These are phyloP conservation scores for Hypoxylon sp. DNA, from an alignment of 2,329 filamentous ascomycete genomes.

Conservation along the genomic window DNA sequence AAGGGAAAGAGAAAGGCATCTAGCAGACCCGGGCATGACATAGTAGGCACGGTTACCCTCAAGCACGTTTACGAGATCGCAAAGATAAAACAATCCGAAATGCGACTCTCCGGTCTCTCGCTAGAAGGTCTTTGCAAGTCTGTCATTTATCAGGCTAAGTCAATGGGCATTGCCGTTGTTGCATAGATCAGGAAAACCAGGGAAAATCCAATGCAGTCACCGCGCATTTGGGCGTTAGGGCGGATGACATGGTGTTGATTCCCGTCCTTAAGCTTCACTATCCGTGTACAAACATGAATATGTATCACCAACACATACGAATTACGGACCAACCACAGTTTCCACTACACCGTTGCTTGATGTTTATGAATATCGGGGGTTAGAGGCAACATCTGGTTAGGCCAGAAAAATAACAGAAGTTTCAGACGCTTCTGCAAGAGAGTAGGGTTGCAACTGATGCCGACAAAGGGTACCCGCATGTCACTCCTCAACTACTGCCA, in stretches of 20 bases:
- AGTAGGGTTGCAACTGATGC: conserved; percentile 3
- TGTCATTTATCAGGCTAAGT: conserved; percentile 78
- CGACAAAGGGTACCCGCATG: conserved; percentile 11
- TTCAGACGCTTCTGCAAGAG: conserved; percentile 13
- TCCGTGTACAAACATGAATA: conserved; percentile 25
- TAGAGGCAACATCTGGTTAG: conserved; percentile 2
- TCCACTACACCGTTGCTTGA: too few species aligned
- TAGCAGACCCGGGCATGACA: conserved; percentile 76
- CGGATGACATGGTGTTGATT: conserved; percentile 14
- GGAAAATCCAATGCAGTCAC: not conserved
- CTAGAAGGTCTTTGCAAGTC: conserved; percentile 77
- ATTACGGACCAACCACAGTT: conserved; percentile 13
- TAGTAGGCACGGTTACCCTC: conserved; percentile 83
- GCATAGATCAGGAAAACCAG: conserved; percentile 56
- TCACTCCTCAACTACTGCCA: conserved; percentile 1
- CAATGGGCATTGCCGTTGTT: conserved; percentile 76
- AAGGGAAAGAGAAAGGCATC: conserved; percentile 84
- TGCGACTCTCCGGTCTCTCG: conserved; percentile 74
- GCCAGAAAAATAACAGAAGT: conserved; percentile 9
- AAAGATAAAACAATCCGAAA: conserved; percentile 88
- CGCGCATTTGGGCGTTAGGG: conserved; percentile 16
- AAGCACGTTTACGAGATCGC: conserved; percentile 99
- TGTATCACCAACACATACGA: conserved; percentile 30
- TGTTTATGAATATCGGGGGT: conserved; percentile 8
- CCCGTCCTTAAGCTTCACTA: too few species aligned